These are phyloP conservation scores for Aspergillus sp. DNA, from an alignment of 2,329 filamentous ascomycete species.

Conservation along the genomic window DNA sequence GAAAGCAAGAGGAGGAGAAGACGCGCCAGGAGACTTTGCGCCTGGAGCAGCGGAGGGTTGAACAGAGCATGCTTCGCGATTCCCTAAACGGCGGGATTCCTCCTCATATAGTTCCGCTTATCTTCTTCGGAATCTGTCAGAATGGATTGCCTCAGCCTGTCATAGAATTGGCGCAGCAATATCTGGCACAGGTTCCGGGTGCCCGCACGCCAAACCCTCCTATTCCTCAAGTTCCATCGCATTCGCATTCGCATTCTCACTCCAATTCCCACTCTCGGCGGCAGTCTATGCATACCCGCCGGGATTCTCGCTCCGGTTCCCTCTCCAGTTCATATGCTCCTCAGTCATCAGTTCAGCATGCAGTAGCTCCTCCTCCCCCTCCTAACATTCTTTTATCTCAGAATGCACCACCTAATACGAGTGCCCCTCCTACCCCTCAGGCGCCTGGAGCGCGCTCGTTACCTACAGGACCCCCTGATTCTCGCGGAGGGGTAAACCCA, in stretches of 20 bases:
- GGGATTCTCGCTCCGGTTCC: constrained; percentile 22
- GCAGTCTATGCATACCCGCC: constrained; percentile 18
- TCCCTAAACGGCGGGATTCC: constrained; percentile 70
- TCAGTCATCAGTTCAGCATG: constrained; percentile 17
- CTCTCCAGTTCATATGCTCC: constrained; percentile 35
- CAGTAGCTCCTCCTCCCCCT: constrained; percentile 14
- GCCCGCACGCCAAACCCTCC: constrained; percentile 22
- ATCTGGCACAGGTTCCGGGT: constrained; percentile 48
- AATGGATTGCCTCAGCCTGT: constrained; percentile 60
- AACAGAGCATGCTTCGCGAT: constrained; percentile 70
- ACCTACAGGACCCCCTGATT: constrained; percentile 19
- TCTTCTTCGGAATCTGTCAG: constrained; percentile 71
- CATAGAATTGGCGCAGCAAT: constrained; percentile 69
- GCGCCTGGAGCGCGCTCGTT: constrained; percentile 15
- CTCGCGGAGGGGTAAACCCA: constrained; percentile 15
- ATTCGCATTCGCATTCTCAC: constrained; percentile 12
- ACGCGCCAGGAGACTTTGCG: constrained; percentile 62
- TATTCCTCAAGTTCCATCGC: constrained; percentile 19
- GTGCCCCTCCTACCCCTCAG: constrained; percentile 15
- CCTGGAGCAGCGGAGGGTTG: constrained; percentile 70
- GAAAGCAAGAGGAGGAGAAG: constrained; percentile 69
- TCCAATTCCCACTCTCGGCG: constrained; percentile 17
- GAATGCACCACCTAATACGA: constrained; percentile 20
- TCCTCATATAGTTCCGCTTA: constrained; percentile 70
- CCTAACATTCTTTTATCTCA: constrained; percentile 23